Evolutionary conservation across 2,329 filamentous ascomycete species (phyloP).

Genomic region (Beauveria caledonica): DNA sequence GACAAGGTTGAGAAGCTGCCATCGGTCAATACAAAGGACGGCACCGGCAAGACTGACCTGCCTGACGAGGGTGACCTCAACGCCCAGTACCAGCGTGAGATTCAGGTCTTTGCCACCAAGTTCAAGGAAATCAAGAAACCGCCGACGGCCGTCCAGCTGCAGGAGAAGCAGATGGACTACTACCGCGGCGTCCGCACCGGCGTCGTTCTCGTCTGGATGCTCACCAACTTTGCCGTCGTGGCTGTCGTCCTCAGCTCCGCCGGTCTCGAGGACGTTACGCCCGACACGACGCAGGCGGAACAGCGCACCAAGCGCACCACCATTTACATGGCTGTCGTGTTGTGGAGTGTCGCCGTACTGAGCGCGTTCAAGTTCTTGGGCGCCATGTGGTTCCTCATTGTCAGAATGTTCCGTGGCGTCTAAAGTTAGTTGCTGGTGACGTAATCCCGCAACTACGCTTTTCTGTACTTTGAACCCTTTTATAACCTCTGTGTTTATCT

Average conservation of each 20-base stretch:
- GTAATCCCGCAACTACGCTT: not conserved
- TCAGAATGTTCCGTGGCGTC: constrained; percentile 72
- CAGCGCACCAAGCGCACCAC: constrained; percentile 51
- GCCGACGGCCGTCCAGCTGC: constrained; percentile 44
- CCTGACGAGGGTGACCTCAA: constrained; percentile 94
- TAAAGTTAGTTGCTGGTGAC: constrained; percentile 21
- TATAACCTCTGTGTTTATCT: not conserved
- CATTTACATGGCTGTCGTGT: constrained; percentile 77
- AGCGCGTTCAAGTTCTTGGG: constrained; percentile 83
- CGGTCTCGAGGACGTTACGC: constrained; percentile 62
- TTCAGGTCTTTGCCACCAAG: constrained; percentile 66
- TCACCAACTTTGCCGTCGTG: constrained; percentile 82
- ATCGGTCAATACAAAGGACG: constrained; percentile 81
- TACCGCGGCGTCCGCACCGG: constrained; percentile 92
- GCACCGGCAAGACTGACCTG: constrained; percentile 84
- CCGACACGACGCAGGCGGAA: constrained; percentile 29
- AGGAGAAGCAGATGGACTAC: constrained; percentile 93
- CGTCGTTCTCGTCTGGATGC: constrained; percentile 93
- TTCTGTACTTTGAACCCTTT: not conserved
- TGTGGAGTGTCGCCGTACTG: constrained; percentile 82
- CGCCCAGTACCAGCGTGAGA: constrained; percentile 83
- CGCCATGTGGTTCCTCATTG: constrained; percentile 85
- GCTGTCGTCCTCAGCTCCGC: constrained; percentile 82
- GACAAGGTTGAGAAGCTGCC: constrained; percentile 90
- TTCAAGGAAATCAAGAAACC: constrained; percentile 61